Conservation (phyloP, 208 protist species). For the Pavlovales sp. region DNA sequence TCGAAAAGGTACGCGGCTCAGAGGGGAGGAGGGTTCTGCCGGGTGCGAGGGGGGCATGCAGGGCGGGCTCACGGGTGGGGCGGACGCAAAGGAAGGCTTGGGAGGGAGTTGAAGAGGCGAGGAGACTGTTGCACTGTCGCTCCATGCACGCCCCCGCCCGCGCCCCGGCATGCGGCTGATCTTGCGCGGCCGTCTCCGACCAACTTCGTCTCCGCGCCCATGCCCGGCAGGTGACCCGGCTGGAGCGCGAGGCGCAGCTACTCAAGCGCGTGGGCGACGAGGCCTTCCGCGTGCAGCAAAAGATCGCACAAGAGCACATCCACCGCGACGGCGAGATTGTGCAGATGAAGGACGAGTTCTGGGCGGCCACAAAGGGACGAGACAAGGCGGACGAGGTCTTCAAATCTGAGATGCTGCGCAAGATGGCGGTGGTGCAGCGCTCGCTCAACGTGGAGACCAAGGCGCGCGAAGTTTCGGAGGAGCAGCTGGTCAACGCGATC, state of each 20-base stretch:
- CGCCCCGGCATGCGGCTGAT: no score
- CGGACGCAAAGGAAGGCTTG: no score
- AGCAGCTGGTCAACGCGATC: constrained; percentile 25
- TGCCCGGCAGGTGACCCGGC: background rate
- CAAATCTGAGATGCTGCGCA: constrained; percentile 29
- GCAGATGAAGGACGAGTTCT: constrained; percentile 35
- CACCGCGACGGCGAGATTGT: constrained; percentile 21
- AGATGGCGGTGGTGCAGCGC: constrained; percentile 21
- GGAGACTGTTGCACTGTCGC: no score
- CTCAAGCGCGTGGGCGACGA: constrained; percentile 34
- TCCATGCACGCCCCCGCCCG: no score
- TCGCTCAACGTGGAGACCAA: constrained; percentile 22
- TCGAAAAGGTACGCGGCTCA: constrained; percentile 23
- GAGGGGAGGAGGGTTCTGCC: no score
- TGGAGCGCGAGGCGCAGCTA: constrained; percentile 34
- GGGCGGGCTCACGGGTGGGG: no score
- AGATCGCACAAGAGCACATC: background rate
- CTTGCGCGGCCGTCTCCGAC: no score
- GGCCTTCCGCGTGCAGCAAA: constrained; percentile 28
- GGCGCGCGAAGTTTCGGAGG: background rate
- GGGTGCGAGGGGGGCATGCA: no score
- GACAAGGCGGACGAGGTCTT: constrained; percentile 35
- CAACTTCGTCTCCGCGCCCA: background rate
- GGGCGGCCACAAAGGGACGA: background rate
- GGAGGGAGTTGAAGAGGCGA: no score